Evolutionary conservation across 2,329 filamentous ascomycete species (phyloP), one percentile per base, ranked within the genome.

Genomic region (Botrytis pseudocinerea): DNA sequence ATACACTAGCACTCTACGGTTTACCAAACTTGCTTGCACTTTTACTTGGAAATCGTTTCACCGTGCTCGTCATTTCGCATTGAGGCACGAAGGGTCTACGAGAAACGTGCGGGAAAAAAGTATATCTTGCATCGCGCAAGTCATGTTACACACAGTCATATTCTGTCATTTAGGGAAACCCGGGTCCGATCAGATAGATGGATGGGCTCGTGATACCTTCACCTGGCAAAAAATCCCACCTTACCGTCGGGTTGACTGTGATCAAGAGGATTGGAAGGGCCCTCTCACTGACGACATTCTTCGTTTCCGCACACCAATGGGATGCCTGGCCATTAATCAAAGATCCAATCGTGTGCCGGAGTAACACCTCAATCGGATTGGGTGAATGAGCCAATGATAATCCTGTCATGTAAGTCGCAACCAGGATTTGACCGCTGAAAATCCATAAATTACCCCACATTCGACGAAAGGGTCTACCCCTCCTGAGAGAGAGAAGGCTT

Each of bases 31-130:
- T 42, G 18, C 61, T 44, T 44, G 40, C 28, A 28, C 40, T 22
- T 44, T 63, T 42, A n/a, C 61, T 42, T 63, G 60, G 60, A 42
- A 57, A n/a, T 62, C 60, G 60, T 62, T 40, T 62, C 60, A 62
- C 18, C 18, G 60, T 38, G 25, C 60, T 62, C 60, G 60, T 62
- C 60, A 62, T 62, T 62, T 42, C 14, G 60, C 60, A 62, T 62
- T 2, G 40, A 63, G 61, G 61, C 20, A 63, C 25, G 40, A 63
- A 63, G 38, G 61, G 61, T 63, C 61, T 42, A 42, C 38, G 5
- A 63, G 61, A 63, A 63, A 63, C 61, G 61, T 63, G 61, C 61
- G 25, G 61, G 51, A 9, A 16, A 28, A 42, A 63, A 63, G 38
- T 44, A 44, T 63, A 63, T 63, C 61, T 63, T 63, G 61, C 38